These are phyloP conservation scores for Scutellaria galericulata DNA, from an alignment of 257 asterid genomes.

Conservation along the genomic window DNA sequence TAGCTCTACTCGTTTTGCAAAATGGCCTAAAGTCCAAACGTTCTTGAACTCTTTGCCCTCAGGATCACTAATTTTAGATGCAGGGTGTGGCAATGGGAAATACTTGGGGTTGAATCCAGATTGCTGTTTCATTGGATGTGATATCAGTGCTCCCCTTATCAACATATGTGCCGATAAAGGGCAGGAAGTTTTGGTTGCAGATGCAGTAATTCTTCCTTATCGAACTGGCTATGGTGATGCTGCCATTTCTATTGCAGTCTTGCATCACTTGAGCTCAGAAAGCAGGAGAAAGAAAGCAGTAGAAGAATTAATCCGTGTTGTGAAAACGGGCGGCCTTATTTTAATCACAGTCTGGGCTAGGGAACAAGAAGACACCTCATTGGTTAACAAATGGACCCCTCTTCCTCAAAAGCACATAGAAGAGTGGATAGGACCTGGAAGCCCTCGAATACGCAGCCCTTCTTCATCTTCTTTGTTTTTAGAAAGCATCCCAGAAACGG, in stretches of 20 bases:
- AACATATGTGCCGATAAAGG: constrained; percentile 81
- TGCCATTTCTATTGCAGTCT: constrained; percentile 92
- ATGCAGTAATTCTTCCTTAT: constrained; percentile 91
- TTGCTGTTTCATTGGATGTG: constrained; percentile 82
- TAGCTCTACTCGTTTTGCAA: constrained; percentile 92
- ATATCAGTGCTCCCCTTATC: constrained; percentile 80
- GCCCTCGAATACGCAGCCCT: constrained; percentile 66
- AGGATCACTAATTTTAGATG: constrained; percentile 86
- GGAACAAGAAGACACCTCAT: constrained; percentile 82
- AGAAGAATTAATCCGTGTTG: constrained; percentile 82
- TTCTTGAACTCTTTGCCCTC: constrained; percentile 71
- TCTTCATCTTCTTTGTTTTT: constrained; percentile 57
- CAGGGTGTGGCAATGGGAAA: constrained; percentile 98
- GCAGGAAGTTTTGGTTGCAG: constrained; percentile 91
- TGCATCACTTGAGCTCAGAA: constrained; percentile 94
- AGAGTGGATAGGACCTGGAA: constrained; percentile 94
- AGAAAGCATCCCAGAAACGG: constrained; percentile 81
- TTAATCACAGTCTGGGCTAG: constrained; percentile 98
- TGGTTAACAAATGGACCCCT: constrained; percentile 93
- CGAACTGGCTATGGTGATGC: constrained; percentile 90
- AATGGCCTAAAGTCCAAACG: constrained; percentile 95
- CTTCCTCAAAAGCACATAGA: constrained; percentile 70
- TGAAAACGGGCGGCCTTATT: constrained; percentile 75
- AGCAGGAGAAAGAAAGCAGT: constrained; percentile 85
- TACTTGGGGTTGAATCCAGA: constrained; percentile 79